These are phyloP conservation scores for Tuber microsphaerosporum DNA, from an alignment of 495 filamentous ascomycete genomes.

Conservation along the genomic window DNA sequence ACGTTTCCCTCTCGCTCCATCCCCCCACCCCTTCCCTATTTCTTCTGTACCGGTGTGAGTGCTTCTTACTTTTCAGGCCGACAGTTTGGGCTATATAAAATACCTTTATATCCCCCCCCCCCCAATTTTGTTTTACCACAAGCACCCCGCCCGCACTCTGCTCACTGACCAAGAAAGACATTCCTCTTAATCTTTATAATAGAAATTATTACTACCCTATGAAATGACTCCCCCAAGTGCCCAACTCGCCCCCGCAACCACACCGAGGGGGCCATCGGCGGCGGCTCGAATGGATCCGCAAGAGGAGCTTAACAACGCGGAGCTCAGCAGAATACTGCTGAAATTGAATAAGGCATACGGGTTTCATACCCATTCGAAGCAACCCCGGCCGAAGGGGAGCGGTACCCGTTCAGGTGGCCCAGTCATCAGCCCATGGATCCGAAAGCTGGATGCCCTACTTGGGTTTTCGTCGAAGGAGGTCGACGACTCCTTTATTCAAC, in stretches of 20 bases:
- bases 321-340: background rate
- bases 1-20: background rate
- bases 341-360: background rate
- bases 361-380: background rate
- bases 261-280: background rate
- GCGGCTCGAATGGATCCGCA: background rate
- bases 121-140: background rate
- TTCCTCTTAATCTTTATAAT: background rate
- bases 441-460: background rate
- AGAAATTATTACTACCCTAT: background rate
- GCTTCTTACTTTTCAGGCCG: background rate
- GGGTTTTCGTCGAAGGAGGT: background rate
- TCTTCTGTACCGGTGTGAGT: background rate
- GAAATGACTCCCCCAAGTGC: background rate
- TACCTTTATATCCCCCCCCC: background rate
- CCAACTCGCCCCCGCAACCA: background rate
- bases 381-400: background rate
- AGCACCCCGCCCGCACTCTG: background rate
- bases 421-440: background rate
- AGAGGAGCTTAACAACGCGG: background rate
- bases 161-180: background rate
- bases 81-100: background rate
- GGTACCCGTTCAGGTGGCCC: background rate
- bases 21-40: background rate
- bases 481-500: background rate